These are phyloP conservation scores for Volvariella volvacea DNA, from an alignment of 1,284 basidiomycete genomes.

Conservation along the genomic window DNA sequence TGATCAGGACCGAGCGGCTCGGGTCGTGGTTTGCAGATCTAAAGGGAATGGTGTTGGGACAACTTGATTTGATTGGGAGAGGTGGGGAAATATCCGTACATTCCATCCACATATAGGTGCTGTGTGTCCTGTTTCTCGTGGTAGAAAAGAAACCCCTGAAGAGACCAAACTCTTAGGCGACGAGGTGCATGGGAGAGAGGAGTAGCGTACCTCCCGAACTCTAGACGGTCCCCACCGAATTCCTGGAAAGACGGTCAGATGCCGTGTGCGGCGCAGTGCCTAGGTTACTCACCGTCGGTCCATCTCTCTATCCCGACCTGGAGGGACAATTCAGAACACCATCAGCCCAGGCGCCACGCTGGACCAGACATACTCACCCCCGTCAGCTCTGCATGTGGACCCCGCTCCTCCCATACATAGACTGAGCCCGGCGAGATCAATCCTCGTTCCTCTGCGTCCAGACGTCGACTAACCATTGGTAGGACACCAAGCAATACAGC, in stretches of 20 bases:
- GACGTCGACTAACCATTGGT: slow-evolving; percentile 69
- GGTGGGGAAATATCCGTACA: slow-evolving; percentile 19
- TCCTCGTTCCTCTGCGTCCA: slow-evolving; percentile 66
- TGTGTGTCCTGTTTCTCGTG: slow-evolving; percentile 54
- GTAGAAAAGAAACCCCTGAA: slow-evolving; percentile 72
- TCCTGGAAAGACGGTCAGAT: slow-evolving; percentile 26
- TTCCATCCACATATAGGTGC: slow-evolving; percentile 35
- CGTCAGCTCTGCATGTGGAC: slow-evolving; percentile 63
- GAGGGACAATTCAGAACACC: slow-evolving; percentile 8
- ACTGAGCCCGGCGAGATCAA: slow-evolving; percentile 61
- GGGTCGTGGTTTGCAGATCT: slow-evolving; percentile 26
- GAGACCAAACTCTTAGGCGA: slow-evolving; percentile 6
- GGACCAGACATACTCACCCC: slow-evolving; percentile 42
- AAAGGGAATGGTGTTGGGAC: slow-evolving; percentile 5
- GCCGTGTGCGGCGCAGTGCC: neutral
- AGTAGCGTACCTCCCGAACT: slow-evolving; percentile 55
- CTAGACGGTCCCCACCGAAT: slow-evolving; percentile 77
- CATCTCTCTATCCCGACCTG: slow-evolving; percentile 70
- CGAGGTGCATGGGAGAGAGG: slow-evolving; percentile 5
- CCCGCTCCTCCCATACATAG: slow-evolving; percentile 80
- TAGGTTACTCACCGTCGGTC: slow-evolving; percentile 34
- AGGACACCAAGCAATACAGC: slow-evolving; percentile 60
- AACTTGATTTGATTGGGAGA: neutral
- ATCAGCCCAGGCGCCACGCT: too few species aligned
- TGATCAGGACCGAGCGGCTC: slow-evolving; percentile 45